Evolutionary conservation across 1,139 yeast species (phyloP).

Genomic region (Geotrichum siamense): DNA sequence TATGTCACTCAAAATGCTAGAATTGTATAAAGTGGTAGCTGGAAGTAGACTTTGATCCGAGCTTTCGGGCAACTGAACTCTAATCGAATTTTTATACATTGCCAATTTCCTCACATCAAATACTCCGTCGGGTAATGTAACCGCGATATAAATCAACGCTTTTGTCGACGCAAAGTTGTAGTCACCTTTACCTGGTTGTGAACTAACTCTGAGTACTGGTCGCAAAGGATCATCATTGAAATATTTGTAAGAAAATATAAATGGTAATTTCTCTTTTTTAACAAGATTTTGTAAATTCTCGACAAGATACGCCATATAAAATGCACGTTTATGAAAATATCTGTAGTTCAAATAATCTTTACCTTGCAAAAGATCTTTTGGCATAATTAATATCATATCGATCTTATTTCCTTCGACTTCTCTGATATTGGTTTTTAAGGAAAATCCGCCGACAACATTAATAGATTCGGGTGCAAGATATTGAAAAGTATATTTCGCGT

Average conservation of each 20-base stretch:
- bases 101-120: conserved; percentile 71
- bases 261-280: conserved; percentile 44
- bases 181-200: conserved; percentile 29
- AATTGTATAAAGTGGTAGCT: conserved; percentile 81
- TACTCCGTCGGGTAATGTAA: conserved; percentile 61
- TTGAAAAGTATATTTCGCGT: conserved; percentile 60
- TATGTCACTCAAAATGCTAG: conserved; percentile 65
- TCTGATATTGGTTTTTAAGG: conserved; percentile 71
- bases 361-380: conserved; percentile 60
- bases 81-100: conserved; percentile 58
- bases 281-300: conserved; percentile 52
- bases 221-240: conserved; percentile 33
- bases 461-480: conserved; percentile 69
- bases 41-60: conserved; percentile 40
- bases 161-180: conserved; percentile 59
- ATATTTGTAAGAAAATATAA: conserved; percentile 50
- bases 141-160: conserved; percentile 62
- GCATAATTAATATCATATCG: conserved; percentile 81
- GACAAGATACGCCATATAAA: conserved; percentile 72
- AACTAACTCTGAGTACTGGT: conserved; percentile 29
- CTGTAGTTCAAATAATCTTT: conserved; percentile 89
- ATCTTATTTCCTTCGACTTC: conserved; percentile 57
- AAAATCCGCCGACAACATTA: conserved; percentile 82
- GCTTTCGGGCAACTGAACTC: conserved; percentile 39
- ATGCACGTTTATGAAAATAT: conserved; percentile 83